A percentile compares a stretch with the other conserved stretches of the same genome.
Conservation (phyloP, 1,139 yeast genomes). For the Diutina ranongensis region DNA sequence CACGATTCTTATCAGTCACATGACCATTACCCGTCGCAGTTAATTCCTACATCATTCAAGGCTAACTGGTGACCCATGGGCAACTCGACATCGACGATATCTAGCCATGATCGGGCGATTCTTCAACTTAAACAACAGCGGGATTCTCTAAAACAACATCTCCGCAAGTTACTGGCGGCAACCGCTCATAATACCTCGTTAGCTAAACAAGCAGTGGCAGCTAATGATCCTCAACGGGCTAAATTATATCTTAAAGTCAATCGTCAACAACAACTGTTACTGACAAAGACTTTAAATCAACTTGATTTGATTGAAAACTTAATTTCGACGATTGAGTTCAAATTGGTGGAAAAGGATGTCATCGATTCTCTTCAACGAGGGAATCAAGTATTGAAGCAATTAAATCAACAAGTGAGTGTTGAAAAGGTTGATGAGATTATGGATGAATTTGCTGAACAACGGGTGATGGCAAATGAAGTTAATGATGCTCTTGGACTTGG, state of each 20-base stretch:
- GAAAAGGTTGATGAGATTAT: slow-evolving; percentile 72
- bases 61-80: no score
- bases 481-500: slow-evolving; percentile 31
- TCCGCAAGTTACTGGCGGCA: slow-evolving; percentile 44
- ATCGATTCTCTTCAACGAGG: slow-evolving; percentile 73
- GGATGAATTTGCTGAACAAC: slow-evolving; percentile 80
- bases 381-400: slow-evolving; percentile 55
- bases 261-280: slow-evolving; percentile 67
- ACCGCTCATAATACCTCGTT: slow-evolving; percentile 45
- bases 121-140: slow-evolving; percentile 79
- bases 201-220: slow-evolving; percentile 45
- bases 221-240: slow-evolving; percentile 49
- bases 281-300: slow-evolving; percentile 65
- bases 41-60: no score
- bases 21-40: background rate
- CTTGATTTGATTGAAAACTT: slow-evolving; percentile 64
- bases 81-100: slow-evolving; percentile 42
- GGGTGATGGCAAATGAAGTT: slow-evolving; percentile 62
- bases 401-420: slow-evolving; percentile 68
- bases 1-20: background rate
- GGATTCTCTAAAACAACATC: slow-evolving; percentile 72
- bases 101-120: slow-evolving; percentile 77
- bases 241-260: slow-evolving; percentile 62
- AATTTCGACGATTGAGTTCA: slow-evolving; percentile 74
- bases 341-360: slow-evolving; percentile 78